These are phyloP conservation scores for Myxozyma lipomycoides DNA, from an alignment of 805 yeast genomes.

Conservation along the genomic window DNA sequence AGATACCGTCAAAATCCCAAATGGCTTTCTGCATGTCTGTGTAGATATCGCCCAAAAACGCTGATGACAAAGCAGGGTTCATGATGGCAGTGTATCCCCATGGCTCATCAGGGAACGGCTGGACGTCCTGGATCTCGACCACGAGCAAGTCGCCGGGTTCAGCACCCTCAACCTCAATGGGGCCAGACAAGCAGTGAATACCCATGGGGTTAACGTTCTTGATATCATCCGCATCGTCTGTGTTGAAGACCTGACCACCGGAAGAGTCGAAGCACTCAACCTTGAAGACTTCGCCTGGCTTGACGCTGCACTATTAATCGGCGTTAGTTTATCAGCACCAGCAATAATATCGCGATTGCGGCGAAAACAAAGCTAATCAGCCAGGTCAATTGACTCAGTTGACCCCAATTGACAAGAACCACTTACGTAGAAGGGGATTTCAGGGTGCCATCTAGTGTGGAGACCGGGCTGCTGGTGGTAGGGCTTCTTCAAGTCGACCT, in stretches of 20 bases:
- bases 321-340: not conserved
- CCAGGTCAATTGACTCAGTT: not conserved
- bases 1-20: constrained; percentile 51
- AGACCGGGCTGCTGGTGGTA: constrained; percentile 47
- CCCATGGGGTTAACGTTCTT: constrained; percentile 44
- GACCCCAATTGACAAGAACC: not conserved
- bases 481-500: constrained; percentile 45
- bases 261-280: constrained; percentile 54
- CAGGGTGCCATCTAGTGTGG: constrained; percentile 54
- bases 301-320: constrained; percentile 32
- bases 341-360: not conserved
- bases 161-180: constrained; percentile 45
- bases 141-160: constrained; percentile 48
- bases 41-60: constrained; percentile 47
- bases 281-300: constrained; percentile 46
- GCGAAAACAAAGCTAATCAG: no score
- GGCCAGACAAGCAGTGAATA: constrained; percentile 51
- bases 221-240: constrained; percentile 49
- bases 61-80: constrained; percentile 49
- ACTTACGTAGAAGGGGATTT: constrained; percentile 29
- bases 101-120: constrained; percentile 50
- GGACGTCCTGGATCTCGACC: constrained; percentile 50
- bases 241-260: constrained; percentile 49
- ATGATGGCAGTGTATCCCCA: constrained; percentile 56
- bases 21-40: constrained; percentile 53